Evolutionary conservation across 2,329 filamentous ascomycete genomes (phyloP), one percentile per base, ranked within the genome.

Genomic region (Coniochaeta sp.): DNA sequence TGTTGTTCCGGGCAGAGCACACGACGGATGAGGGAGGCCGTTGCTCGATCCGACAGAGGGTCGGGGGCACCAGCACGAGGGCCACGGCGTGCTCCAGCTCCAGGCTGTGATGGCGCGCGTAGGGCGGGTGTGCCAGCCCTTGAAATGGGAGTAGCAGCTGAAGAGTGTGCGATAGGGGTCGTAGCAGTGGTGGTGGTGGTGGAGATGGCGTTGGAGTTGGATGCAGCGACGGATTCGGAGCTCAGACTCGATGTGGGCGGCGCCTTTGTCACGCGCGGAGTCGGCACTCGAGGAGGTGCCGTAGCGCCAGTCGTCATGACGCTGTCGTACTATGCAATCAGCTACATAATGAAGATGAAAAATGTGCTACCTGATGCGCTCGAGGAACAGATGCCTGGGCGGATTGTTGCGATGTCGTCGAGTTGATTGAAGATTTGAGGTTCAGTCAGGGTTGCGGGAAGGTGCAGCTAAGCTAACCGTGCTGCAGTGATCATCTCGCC

Each of bases 21-120:
- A 57, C 91, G 88, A 62, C 92, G 90, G 74, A 97, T 90, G 65
- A 97, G 84, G 63, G 87, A 82, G 28, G 86, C 77, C 0, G 92
- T 96, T n/a, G 89, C 87, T 69, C 86, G 88, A 70, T 96, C 89
- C 40, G 89, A 90, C 63, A 87, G 80, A 57, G 83, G 80, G 72
- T 83, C 84, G 24, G 42, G 19, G 8, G 58, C 17, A 42, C 62
- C 56, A 14, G 59, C 16, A 59, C 64, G 63, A 9, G 59, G 47
- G 8, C 60, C 59, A 7, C 63, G 60, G 34, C 65, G 65, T 47
- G 52, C 42, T 26, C 30, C 34, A 50, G 52, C 42, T 26, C 30
- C 34, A 50, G 47, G 40, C 59, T 47, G 36, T 19, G 62, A 22
- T 12, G 58, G n/a, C 16, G 50, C 22, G 56, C 44, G 26, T 57